These are phyloP conservation scores for Wickerhamiella cacticola DNA, from an alignment of 805 yeast genomes.

Conservation along the genomic window DNA sequence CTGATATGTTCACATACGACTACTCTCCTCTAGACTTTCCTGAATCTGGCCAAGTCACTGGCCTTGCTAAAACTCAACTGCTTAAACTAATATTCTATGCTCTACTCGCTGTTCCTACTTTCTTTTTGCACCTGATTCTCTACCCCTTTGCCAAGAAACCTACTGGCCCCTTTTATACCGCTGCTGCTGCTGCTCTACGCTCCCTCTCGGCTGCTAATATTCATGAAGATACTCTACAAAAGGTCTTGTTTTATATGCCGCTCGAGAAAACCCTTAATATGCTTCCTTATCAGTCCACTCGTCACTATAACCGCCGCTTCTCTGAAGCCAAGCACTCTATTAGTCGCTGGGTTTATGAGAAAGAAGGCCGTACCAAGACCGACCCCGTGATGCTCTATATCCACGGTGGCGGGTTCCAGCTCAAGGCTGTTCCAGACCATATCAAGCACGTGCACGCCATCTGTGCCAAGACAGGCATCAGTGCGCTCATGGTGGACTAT, in stretches of 20 bases:
- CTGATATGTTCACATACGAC: no score
- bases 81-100: neutral
- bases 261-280: neutral
- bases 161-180: neutral
- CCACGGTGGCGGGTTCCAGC: constrained; percentile 7
- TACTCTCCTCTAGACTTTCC: neutral
- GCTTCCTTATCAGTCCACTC: neutral
- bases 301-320: neutral
- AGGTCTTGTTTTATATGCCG: neutral
- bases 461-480: neutral
- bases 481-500: constrained; percentile 2
- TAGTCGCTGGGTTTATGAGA: constrained; percentile 9
- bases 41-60: neutral
- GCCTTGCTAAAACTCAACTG: neutral
- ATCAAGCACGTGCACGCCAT: neutral
- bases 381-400: constrained; percentile 8
- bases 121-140: neutral
- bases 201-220: neutral
- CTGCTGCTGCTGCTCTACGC: neutral
- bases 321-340: neutral
- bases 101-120: neutral
- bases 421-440: neutral
- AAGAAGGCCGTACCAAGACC: neutral
- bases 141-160: neutral
- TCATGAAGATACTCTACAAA: constrained; percentile 3